Evolutionary conservation across 2,329 filamentous ascomycete genomes (phyloP), one percentile per base, ranked within the genome.

Genomic region (Pezicula rhizophila): DNA sequence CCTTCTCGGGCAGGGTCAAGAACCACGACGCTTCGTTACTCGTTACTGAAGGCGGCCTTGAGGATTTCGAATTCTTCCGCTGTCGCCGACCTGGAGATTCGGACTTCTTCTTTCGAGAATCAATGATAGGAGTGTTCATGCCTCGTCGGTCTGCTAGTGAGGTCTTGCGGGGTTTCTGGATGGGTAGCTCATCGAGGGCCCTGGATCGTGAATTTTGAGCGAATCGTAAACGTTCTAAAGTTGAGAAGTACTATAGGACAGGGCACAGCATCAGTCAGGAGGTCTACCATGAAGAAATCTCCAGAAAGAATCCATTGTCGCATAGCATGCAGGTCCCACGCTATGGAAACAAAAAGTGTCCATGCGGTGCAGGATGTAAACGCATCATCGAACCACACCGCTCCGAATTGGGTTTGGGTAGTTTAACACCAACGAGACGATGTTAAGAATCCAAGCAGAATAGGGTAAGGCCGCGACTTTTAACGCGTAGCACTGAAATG

Each of bases 1-100:
- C 76, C 66, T 89, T 89, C 53, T 86, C 80, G 17, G 88, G 86
- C 38, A 90, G 72, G 18, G 76, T 79, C 46, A 83, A 72, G 64
- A 84, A 90, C 72, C 86, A 89, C 54, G 79, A 74, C 47, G 78
- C 78, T 58, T 87, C 81, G 26, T 75, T 73, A 48, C 76, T 74
- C 47, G 75, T 70, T 50, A 70, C 61, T 15, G 62, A 55, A 55
- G 64, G 49, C 60, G 60, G 55, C 53, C 55, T 56, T 57, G 57
- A 42, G 60, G 54, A 45, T 38, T 57, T 61, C 5, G 28, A 31
- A 12, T 31, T 31, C 28, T 12, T 31, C 28, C 28, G 28, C 28
- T 10, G 28, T 34, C 54, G 56, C 38, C 57, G 52, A 51, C 56
- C 59, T 44, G 54, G 62, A 48, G 52, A 60, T 56, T 51, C 42